A percentile compares a stretch with the other conserved stretches of the same genome.
phyloP scores from a whole-genome alignment of 345 rosid species.

The Turnera subulata region DNA sequence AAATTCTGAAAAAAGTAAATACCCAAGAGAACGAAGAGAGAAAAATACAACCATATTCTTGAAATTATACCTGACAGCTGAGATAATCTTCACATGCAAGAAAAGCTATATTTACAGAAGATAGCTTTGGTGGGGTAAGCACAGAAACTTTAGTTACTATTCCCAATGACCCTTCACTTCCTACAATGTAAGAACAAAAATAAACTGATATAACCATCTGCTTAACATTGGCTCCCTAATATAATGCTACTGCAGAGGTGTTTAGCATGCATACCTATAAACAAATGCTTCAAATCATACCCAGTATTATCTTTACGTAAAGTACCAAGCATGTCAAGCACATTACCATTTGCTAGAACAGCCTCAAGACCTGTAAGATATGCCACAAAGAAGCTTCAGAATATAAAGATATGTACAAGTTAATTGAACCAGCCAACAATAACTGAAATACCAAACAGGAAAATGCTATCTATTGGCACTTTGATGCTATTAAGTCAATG shows the following conservation, averaged over 20 bases:
- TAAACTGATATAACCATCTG: conserved; percentile 5
- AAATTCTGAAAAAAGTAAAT: not conserved
- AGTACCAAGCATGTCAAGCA: conserved; percentile 91
- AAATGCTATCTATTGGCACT: not conserved
- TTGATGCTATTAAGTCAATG: not conserved
- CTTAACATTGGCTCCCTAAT: conserved; percentile 3
- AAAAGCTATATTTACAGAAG: conserved; percentile 83
- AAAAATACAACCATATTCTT: conserved; percentile 6
- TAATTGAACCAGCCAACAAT: not conserved
- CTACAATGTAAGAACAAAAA: conserved; percentile 31
- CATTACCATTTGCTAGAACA: conserved; percentile 86
- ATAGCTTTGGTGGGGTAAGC: conserved; percentile 74
- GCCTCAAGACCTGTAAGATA: conserved; percentile 68
- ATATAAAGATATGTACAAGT: not conserved
- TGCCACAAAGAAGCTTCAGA: conserved; percentile 2
- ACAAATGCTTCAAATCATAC: conserved; percentile 90
- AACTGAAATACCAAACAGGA: not conserved
- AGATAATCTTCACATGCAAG: conserved; percentile 79
- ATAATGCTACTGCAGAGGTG: not conserved
- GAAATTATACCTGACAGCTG: conserved; percentile 72
- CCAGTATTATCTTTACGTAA: conserved; percentile 97
- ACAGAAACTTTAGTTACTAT: conserved; percentile 91
- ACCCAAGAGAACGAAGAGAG: not conserved
- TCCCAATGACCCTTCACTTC: conserved; percentile 97
- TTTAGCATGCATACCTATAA: conserved; percentile 58